Conservation (phyloP, 129 eudicot genomes). For the Solidago caesia region DNA sequence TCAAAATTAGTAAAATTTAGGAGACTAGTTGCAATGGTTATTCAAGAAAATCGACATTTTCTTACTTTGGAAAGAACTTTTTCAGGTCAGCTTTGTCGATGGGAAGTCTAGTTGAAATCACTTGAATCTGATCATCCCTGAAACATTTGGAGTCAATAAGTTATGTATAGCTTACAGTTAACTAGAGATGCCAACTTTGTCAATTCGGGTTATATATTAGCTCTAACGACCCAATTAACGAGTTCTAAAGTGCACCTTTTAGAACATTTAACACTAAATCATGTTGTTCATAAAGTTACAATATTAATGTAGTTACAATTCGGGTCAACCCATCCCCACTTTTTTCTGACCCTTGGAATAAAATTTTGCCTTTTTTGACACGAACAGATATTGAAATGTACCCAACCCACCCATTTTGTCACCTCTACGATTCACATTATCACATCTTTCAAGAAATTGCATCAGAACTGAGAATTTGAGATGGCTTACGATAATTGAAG, state of each 20-base stretch:
- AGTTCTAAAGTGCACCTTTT: too few relatives aligned
- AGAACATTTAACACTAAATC: too few relatives aligned
- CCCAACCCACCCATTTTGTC: too few relatives aligned
- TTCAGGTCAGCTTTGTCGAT: conserved; percentile 82
- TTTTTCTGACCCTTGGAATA: too few relatives aligned
- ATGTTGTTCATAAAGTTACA: too few relatives aligned
- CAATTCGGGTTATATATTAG: neutral
- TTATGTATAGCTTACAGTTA: neutral
- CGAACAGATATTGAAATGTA: too few relatives aligned
- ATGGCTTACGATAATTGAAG: conserved; percentile 66
- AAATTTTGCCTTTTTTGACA: too few relatives aligned
- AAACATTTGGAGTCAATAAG: neutral
- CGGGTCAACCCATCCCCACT: too few relatives aligned
- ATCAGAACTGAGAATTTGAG: neutral
- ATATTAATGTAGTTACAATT: too few relatives aligned
- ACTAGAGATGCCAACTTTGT: neutral
- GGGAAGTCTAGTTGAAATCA: conserved; percentile 80
- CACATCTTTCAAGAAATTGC: neutral
- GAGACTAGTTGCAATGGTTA: neutral
- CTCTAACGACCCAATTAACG: neutral
- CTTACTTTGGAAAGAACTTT: conserved; percentile 74
- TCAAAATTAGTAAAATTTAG: neutral
- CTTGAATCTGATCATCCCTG: conserved; percentile 86
- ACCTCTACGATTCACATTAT: too few relatives aligned
- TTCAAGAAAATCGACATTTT: neutral